A percentile compares a stretch with the other conserved stretches of the same genome.
Conservation (phyloP, 768 basidiomycete genomes). For the Dacryopinax primogenitus region DNA sequence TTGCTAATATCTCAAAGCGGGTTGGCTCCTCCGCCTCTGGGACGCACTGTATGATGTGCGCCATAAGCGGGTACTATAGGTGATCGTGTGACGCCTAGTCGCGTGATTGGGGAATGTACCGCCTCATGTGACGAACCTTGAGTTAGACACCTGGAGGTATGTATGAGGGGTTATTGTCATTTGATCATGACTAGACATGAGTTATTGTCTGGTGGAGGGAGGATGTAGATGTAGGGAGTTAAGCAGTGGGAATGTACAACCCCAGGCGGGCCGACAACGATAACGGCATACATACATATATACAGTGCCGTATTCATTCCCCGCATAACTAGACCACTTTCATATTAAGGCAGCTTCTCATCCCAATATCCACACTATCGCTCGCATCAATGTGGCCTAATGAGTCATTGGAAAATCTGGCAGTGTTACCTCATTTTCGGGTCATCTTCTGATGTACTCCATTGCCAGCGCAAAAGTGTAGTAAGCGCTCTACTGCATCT, state of each 20-base stretch:
- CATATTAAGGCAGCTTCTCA: too few species aligned
- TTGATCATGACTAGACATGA: neutral
- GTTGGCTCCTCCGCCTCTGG: too few species aligned
- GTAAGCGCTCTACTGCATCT: too few species aligned
- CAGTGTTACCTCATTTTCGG: neutral
- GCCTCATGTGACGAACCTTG: neutral
- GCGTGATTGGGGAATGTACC: neutral
- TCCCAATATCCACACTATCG: neutral
- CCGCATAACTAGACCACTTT: too few species aligned
- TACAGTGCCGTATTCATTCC: too few species aligned
- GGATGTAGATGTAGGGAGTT: too few species aligned
- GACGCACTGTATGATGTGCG: neutral
- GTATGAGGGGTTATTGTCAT: neutral
- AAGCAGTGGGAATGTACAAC: too few species aligned
- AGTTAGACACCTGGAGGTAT: neutral
- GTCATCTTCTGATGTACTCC: conserved; percentile 6
- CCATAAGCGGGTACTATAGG: neutral
- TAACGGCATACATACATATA: too few species aligned
- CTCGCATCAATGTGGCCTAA: neutral
- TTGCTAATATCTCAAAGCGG: too few species aligned
- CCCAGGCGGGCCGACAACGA: too few species aligned
- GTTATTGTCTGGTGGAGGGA: too few species aligned
- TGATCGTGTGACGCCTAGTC: conserved; percentile 5
- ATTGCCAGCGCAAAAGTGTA: too few species aligned
- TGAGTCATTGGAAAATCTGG: neutral